Evolutionary conservation across 176 grass and related monocot genomes (phyloP), one percentile per base, ranked within the genome.

Genomic region (Oryza meridionalis): DNA sequence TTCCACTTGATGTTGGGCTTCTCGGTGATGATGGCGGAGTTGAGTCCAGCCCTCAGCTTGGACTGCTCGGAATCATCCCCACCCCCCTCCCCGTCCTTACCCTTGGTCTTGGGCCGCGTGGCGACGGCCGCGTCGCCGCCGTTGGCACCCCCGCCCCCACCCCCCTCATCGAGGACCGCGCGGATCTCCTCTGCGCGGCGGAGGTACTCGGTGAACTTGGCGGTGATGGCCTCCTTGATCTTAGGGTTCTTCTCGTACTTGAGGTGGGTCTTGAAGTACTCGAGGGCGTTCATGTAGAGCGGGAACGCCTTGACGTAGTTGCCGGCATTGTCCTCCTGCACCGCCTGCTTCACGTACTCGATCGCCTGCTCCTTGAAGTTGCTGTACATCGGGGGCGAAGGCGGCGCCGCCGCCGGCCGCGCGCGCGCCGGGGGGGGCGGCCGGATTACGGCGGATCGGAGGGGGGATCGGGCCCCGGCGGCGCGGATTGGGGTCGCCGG

Each of bases 361-460:
- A 99, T 99, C 89, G 97, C 97, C 93, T 99, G 93, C 90, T 99
- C 97, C 84, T 99, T 99, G 97, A 99, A 99, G 79, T 99, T 99
- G 90, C 93, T 99, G 89, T 96, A 96, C 97, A 99, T 99, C 81
- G 45, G 67, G 65, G 51, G 2, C 35, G 49, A 85, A 62, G 89
- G 71, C 65, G 89, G 66, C 65, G 80, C 77, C 72, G 68, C 50
- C 11, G 46, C 29, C 29, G 29, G 29, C 2, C 12, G 13, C 46
- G 49, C 49, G 15, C 49, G 29, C 29, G 29, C 29, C 29, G 29
- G 29, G 29, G 29, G 29, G 29, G 29, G 0, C 29, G 78, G 87
- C 87, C 3, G 83, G 82, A 75, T 79, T 81, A 75, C 62, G 77
- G 65, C 73, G 71, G 61, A 81, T 87, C 84, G 90, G 67, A 29